Percentiles rank a stretch among this genome's conserved stretches.
phyloP scores from a whole-genome alignment of 192 early-diverging fungal species.

The Entomortierella lignicola region DNA sequence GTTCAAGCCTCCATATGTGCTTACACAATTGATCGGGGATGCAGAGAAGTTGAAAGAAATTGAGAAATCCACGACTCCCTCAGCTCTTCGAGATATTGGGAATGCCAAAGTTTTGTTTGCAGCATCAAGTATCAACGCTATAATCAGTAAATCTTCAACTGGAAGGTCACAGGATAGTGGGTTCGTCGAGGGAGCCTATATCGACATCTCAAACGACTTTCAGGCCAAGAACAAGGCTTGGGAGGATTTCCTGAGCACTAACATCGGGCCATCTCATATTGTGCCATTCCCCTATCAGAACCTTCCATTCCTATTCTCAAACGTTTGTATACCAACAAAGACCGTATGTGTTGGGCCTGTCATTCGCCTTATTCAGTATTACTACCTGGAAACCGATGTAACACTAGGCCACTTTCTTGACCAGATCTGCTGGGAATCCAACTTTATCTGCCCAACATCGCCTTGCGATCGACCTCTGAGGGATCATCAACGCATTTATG shows the following conservation, averaged over 20 bases:
- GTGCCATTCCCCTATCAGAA: conserved; percentile 81
- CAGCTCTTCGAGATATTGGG: conserved; percentile 37
- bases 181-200: conserved; percentile 55
- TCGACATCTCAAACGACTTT: conserved; percentile 58
- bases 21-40: conserved; percentile 71
- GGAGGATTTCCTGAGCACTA: conserved; percentile 67
- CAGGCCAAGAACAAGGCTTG: conserved; percentile 59
- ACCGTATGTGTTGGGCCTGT: conserved; percentile 78
- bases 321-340: conserved; percentile 68
- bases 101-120: conserved; percentile 35
- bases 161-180: conserved; percentile 54
- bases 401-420: conserved; percentile 91
- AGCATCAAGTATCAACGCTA: conserved; percentile 16
- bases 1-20: conserved; percentile 87
- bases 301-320: conserved; percentile 80
- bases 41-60: conserved; percentile 61
- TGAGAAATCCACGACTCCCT: conserved; percentile 26
- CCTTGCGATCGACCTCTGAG: conserved; percentile 83
- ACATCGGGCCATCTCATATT: conserved; percentile 60
- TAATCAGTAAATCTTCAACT: conserved; percentile 30
- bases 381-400: conserved; percentile 80
- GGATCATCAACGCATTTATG: conserved; percentile 88
- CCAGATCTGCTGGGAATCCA: conserved; percentile 79
- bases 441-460: conserved; percentile 71
- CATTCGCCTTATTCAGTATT: conserved; percentile 85